Percentiles rank a stretch among this genome's conserved stretches.
Conservation (phyloP, 1,139 yeast genomes). For the Fermentozyma sake region DNA sequence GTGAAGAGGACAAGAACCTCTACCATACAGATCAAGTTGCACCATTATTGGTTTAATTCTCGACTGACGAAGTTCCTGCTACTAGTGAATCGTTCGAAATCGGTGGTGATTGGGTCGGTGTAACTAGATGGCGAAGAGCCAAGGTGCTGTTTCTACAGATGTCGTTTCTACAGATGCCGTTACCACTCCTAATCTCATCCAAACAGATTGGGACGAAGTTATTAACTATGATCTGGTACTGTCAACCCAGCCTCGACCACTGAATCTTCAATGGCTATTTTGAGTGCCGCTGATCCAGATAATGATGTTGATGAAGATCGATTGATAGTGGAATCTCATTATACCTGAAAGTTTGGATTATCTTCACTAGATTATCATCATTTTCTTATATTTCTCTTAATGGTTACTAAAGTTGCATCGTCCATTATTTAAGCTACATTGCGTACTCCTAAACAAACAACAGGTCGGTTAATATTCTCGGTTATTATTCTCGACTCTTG, state of each 20-base stretch:
- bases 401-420: too few species aligned
- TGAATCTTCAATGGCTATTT: constrained; percentile 76
- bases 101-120: constrained; percentile 92
- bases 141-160: too few species aligned
- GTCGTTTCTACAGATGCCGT: constrained; percentile 51
- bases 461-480: too few species aligned
- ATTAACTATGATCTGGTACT: constrained; percentile 56
- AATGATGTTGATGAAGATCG: constrained; percentile 45
- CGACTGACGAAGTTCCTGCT: constrained; percentile 67
- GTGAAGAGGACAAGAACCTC: constrained; percentile 69
- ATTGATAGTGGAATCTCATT: too few species aligned
- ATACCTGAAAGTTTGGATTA: too few species aligned
- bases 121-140: constrained; percentile 93
- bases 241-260: constrained; percentile 61
- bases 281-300: constrained; percentile 58
- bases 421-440: too few species aligned
- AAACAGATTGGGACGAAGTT: constrained; percentile 62
- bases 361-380: too few species aligned
- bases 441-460: too few species aligned
- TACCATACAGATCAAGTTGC: constrained; percentile 90
- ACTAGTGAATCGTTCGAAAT: constrained; percentile 59
- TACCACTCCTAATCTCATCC: constrained; percentile 66
- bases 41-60: constrained; percentile 76
- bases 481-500: too few species aligned
- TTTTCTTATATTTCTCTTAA: too few species aligned